Evolutionary conservation across 768 basidiomycete genomes (phyloP), one percentile per base, ranked within the genome.

Genomic region (Kwoniella sp.): DNA sequence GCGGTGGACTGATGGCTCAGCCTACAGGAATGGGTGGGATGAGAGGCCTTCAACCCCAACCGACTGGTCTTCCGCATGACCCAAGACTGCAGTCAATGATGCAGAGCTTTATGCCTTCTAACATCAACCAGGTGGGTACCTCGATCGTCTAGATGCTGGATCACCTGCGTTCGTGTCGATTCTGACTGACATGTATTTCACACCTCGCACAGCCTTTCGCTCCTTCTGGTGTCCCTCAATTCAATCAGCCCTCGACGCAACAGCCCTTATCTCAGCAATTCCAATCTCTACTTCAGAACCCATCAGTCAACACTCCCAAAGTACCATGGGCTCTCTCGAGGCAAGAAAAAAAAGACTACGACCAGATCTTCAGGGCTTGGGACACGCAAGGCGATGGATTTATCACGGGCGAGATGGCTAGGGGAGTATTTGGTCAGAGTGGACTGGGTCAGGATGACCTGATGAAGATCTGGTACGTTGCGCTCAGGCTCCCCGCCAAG

Each of bases 281-380:
- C 80, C 88, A 91, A 81, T 89, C 92, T 76, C 87, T 91, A 64
- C 91, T 92, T 72, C 87, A 91, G 77, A 82, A 86, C 19, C 86
- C 87, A 26, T 84, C 87, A 6, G 89, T 89, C 17, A 84, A 86
- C 1, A 77, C 85, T 0, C 82, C 85, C 17, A 87, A 85, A 72
- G 83, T 96, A 40, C 86, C 91, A 0, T 99, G 96, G 96, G 85
- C 88, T 0, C 81, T 97, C 57, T 86, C 86, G 3, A 90, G 90
- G 79, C 85, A 86, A 5, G 96, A 99, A 83, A 94, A 94, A 85
- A 95, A 96, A 83, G 89, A 88, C 68, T 99, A 98, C 72, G 91
- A 98, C 77, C 85, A 89, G 73, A 94, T 98, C 73, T 99, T 99
- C 82, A 84, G 95, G 63, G 89, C 91, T n/a, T 99, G 96, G 96